A percentile compares a stretch with the other conserved stretches of the same genome.
Evolutionary conservation across 2,329 filamentous ascomycete species (phyloP).

Genomic region (Colletotrichum magnum): DNA sequence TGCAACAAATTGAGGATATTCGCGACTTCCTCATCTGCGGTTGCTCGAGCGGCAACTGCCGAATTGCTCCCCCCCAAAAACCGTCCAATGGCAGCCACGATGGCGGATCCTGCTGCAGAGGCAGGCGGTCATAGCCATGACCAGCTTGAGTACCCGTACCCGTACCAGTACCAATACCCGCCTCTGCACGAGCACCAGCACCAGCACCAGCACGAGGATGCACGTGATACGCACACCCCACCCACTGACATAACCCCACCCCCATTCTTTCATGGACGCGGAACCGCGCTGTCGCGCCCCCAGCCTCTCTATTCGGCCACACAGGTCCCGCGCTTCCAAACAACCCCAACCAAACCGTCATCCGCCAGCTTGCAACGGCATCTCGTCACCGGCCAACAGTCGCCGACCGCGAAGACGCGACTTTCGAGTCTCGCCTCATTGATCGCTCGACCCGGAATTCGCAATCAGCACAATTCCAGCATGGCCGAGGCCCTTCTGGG

Average conservation of each 20-base stretch:
- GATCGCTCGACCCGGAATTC: not conserved
- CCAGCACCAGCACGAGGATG: not conserved
- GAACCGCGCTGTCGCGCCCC: conserved; percentile 17
- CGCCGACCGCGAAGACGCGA: conserved; percentile 31
- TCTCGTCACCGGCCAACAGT: conserved; percentile 30
- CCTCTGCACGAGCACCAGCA: too few relatives aligned
- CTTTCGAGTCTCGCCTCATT: conserved; percentile 15
- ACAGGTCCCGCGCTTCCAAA: not conserved
- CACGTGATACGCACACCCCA: conserved; percentile 17
- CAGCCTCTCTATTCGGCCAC: not conserved
- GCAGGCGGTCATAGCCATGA: too few relatives aligned
- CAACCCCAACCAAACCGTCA: conserved; percentile 25
- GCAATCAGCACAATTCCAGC: not conserved
- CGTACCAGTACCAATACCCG: too few relatives aligned
- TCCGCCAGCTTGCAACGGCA: conserved; percentile 11
- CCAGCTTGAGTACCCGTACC: too few relatives aligned
- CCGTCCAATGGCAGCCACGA: too few relatives aligned
- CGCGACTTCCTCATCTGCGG: too few relatives aligned
- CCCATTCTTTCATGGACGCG: conserved; percentile 13
- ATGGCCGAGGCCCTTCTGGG: conserved; percentile 48
- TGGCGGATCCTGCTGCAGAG: too few relatives aligned
- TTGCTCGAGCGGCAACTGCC: too few relatives aligned
- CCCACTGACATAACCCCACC: not conserved
- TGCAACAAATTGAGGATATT: too few relatives aligned
- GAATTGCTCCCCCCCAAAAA: too few relatives aligned